Conservation (phyloP, 192 early-diverging fungal genomes). For the Coemansia nantahalensis region DNA sequence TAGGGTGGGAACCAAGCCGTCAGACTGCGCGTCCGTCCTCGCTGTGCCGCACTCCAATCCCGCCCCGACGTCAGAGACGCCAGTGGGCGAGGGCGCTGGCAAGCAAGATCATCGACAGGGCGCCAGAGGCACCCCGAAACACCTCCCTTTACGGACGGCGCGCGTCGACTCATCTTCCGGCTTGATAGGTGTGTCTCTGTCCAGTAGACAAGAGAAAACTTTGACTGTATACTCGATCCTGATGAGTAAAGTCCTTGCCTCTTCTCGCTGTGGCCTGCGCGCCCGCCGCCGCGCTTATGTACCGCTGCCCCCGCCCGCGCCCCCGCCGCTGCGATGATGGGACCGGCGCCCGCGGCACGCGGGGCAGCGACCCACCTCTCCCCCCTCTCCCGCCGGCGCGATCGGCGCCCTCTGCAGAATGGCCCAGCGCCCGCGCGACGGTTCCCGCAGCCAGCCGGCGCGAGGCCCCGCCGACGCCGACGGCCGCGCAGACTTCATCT, state of each 20-base stretch:
- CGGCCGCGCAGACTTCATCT: slow-evolving; percentile 29
- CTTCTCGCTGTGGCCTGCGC: no score
- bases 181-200: slow-evolving; percentile 46
- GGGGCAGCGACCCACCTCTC: no score
- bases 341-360: no score
- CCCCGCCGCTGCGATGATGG: no score
- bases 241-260: slow-evolving; percentile 41
- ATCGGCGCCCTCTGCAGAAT: no score
- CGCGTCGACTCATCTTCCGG: slow-evolving; percentile 49
- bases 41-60: slow-evolving; percentile 1
- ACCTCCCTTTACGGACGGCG: slow-evolving; percentile 54
- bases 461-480: background rate
- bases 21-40: slow-evolving; percentile 6
- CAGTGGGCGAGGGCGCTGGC: background rate
- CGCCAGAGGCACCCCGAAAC: background rate
- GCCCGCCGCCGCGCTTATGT: no score
- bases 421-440: background rate
- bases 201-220: slow-evolving; percentile 53
- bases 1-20: background rate
- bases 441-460: background rate
- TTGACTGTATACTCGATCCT: slow-evolving; percentile 56
- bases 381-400: no score
- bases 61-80: background rate
- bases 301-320: no score
- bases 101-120: slow-evolving; percentile 3